Evolutionary conservation across 2,329 filamentous ascomycete genomes (phyloP).

Genomic region (Neofusicoccum ribis): DNA sequence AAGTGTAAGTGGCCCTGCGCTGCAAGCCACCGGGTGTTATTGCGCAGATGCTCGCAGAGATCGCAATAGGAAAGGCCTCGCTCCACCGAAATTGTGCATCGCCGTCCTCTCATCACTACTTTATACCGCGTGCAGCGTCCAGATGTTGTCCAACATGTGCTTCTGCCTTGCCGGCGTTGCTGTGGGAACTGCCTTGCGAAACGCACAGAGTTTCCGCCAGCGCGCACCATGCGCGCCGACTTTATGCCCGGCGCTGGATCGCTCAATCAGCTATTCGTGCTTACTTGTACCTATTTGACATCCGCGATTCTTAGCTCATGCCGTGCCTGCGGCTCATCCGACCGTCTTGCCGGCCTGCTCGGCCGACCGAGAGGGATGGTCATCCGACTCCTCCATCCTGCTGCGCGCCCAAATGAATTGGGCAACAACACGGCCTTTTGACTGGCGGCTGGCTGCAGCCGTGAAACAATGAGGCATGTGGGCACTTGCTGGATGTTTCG

Average conservation of each 20-base stretch:
- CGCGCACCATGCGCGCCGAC: background rate
- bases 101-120: background rate
- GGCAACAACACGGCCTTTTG: background rate
- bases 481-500: background rate
- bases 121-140: background rate
- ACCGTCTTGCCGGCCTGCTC: background rate
- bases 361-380: background rate
- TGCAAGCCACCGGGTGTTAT: background rate
- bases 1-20: slow-evolving; percentile 3
- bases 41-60: background rate
- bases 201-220: background rate
- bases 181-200: background rate
- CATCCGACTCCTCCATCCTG: background rate
- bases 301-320: background rate
- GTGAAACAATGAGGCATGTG: slow-evolving; percentile 1
- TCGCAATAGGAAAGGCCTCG: background rate
- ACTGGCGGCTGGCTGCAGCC: background rate
- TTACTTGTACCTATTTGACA: background rate
- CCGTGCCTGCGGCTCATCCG: background rate
- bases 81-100: background rate
- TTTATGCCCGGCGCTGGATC: background rate
- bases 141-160: background rate
- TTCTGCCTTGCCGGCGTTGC: background rate
- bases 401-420: background rate
- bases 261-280: background rate